A percentile compares a stretch with the other conserved stretches of the same genome.
phyloP scores from a whole-genome alignment of 139 green algal genomes.

The Choricystis sp. region DNA sequence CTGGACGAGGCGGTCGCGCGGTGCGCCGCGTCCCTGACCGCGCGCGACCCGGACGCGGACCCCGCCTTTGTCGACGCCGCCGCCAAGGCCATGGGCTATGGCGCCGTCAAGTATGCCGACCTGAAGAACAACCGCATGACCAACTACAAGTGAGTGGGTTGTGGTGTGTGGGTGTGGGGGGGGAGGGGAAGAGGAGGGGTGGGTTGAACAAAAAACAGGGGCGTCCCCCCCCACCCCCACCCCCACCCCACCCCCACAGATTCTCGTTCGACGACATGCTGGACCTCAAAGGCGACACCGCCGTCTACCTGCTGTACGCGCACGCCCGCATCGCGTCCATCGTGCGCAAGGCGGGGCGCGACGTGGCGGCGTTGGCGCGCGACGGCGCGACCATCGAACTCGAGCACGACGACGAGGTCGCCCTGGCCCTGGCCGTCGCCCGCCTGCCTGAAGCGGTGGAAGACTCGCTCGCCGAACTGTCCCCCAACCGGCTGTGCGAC shows the following conservation, averaged over 20 bases:
- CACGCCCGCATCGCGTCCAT: slow-evolving; percentile 82
- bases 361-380: slow-evolving; percentile 33
- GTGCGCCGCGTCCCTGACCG: slow-evolving; percentile 38
- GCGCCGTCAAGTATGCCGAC: slow-evolving; percentile 96
- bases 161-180: no score
- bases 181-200: slow-evolving; percentile 7
- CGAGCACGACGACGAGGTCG: slow-evolving; percentile 19
- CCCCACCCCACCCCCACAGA: no score
- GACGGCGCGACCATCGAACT: slow-evolving; percentile 21
- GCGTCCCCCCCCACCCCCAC: no score
- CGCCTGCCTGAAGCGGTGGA: slow-evolving; percentile 63
- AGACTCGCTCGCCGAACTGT: slow-evolving; percentile 58
- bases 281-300: slow-evolving; percentile 83
- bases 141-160: no score
- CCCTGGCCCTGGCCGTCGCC: slow-evolving; percentile 51
- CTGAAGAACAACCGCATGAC: slow-evolving; percentile 83
- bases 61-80: slow-evolving; percentile 38
- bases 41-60: slow-evolving; percentile 18
- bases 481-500: slow-evolving; percentile 78
- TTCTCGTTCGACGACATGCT: slow-evolving; percentile 94
- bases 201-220: slow-evolving; percentile 1
- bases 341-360: slow-evolving; percentile 46
- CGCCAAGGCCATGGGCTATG: slow-evolving; percentile 72
- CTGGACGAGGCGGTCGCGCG: slow-evolving; percentile 81
- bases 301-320: slow-evolving; percentile 95